Evolutionary conservation across 2,329 filamentous ascomycete genomes (phyloP), one percentile per base, ranked within the genome.

Genomic region (Clonostachys rosea): DNA sequence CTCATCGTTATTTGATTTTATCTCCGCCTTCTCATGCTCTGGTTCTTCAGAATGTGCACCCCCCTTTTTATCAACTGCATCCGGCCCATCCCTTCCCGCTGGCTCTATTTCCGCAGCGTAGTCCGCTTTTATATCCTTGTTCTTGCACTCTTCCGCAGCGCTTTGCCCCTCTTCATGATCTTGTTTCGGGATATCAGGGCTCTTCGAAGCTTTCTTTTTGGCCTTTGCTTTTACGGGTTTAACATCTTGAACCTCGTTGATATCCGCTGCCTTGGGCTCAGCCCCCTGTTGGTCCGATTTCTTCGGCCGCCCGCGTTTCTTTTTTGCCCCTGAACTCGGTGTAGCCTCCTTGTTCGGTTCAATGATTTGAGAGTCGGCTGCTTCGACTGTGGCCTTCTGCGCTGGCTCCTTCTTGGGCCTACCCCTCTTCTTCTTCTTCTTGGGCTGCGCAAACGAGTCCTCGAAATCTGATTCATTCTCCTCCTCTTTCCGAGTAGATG

Each of bases 271-370:
- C 40, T 49, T 44, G n/a, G 33, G 30, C 35, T 40, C 39, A 24
- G 33, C 17, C n/a, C 39, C 42, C 12, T 42, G 46, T 40, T 58
- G 57, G 20, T 60, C 60, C 3, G 56, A 51, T 47, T 74, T 75
- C 48, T 62, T 67, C 14, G 71, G 71, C 17, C 72, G 62, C 5
- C 73, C 73, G 44, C 72, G 61, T 49, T 64, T 69, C 55, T 64
- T 70, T 47, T 63, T 67, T 45, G 52, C 24, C 24, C 24, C 24
- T 10, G 24, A 30, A 3, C 3, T 30, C 24, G 24, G 24, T 10
- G 24, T 30, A 1, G 24, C 40, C 39, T 50, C 54, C 34, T 43
- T 43, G 24, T 35, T 40, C 14, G 37, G 35, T 35, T 50, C 53
- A 43, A 35, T 36, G 30, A 49, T 54, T 40, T 12, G 12, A 18